A percentile compares a stretch with the other conserved stretches of the same genome.
Evolutionary conservation across 2,329 filamentous ascomycete genomes (phyloP).

Genomic region (Arthrocladium fulminans): DNA sequence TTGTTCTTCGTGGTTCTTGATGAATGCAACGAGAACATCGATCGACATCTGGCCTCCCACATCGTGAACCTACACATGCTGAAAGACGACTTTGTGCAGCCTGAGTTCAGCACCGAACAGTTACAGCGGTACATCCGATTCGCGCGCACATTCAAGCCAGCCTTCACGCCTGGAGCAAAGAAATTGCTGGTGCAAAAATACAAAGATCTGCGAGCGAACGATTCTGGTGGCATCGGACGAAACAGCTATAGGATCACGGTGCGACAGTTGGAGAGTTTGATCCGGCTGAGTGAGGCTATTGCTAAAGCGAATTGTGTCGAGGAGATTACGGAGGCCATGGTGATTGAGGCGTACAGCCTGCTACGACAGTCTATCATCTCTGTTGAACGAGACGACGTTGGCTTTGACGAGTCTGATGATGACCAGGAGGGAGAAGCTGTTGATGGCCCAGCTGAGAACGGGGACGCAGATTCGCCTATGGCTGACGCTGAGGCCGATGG

Average conservation of each 20-base stretch:
- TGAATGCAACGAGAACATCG: conserved; percentile 86
- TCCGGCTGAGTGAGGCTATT: conserved; percentile 92
- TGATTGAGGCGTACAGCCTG: conserved; percentile 84
- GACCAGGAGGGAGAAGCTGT: conserved; percentile 37
- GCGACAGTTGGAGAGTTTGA: conserved; percentile 89
- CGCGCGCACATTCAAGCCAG: conserved; percentile 84
- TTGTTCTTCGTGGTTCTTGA: conserved; percentile 97
- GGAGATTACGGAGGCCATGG: conserved; percentile 75
- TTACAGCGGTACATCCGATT: conserved; percentile 96
- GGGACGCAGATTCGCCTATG: conserved; percentile 46
- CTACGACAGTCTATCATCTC: conserved; percentile 92
- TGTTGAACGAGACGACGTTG: conserved; percentile 94
- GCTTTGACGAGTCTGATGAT: conserved; percentile 75
- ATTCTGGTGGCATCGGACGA: conserved; percentile 82
- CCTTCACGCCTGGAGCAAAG: conserved; percentile 83
- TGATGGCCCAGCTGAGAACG: conserved; percentile 38
- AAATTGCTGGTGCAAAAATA: conserved; percentile 80
- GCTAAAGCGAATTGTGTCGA: conserved; percentile 95
- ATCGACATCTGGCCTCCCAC: conserved; percentile 84
- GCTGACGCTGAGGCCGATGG: conserved; percentile 42
- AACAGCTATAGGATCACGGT: conserved; percentile 98
- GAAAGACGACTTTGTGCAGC: conserved; percentile 80
- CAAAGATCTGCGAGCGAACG: conserved; percentile 87
- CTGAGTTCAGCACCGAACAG: conserved; percentile 93
- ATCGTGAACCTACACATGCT: conserved; percentile 92